Evolutionary conservation across 352 stramenopile genomes (phyloP).

Genomic region (Globisporangium paroecandrum): DNA sequence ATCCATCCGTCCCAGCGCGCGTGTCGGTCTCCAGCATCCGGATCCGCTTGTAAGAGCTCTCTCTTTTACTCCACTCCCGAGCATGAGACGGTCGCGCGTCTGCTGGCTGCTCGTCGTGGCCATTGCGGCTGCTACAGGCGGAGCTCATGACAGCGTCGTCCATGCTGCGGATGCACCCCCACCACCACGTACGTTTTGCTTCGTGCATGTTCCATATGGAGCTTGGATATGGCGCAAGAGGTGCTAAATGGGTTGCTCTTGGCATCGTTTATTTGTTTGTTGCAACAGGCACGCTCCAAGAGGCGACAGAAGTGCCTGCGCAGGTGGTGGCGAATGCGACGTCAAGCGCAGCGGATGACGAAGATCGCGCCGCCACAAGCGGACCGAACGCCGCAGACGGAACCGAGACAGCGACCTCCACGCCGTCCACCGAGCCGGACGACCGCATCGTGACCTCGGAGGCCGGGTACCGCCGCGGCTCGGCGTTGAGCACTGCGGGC

Average conservation of each 20-base stretch:
- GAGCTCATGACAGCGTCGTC: neutral
- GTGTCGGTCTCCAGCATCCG: neutral
- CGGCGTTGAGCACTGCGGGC: neutral
- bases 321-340: constrained; percentile 2
- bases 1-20: neutral
- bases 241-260: neutral
- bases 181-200: neutral
- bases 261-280: neutral
- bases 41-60: neutral
- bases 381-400: neutral
- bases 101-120: constrained; percentile 9
- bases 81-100: constrained; percentile 9
- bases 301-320: neutral
- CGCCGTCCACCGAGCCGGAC: constrained; percentile 2
- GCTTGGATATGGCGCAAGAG: too few species aligned
- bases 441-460: neutral
- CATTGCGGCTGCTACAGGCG: neutral
- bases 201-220: too few species aligned
- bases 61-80: neutral
- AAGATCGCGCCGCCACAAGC: neutral
- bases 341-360: neutral
- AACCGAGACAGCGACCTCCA: neutral
- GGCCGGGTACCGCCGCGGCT: neutral
- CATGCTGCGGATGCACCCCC: neutral
- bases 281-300: neutral